phyloP scores from a whole-genome alignment of 768 basidiomycete genomes.

The Russula sp. region DNA sequence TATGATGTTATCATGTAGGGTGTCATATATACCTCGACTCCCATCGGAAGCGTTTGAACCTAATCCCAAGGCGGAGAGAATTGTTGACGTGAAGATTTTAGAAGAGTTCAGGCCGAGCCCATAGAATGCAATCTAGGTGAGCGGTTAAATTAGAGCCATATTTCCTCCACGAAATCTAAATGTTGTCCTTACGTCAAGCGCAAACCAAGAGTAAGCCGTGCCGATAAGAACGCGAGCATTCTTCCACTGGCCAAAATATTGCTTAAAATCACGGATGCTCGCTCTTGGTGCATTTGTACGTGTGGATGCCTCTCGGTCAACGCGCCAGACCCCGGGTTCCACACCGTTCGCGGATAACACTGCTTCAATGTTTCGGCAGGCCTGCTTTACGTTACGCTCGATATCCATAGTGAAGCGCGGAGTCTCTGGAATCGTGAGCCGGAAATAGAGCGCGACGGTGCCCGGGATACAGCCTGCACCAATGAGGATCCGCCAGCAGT shows the following conservation, averaged over 20 bases:
- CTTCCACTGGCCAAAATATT: constrained; percentile 68
- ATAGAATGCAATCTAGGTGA: constrained; percentile 73
- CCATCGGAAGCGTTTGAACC: constrained; percentile 45
- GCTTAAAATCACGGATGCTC: constrained; percentile 59
- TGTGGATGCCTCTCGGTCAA: constrained; percentile 54
- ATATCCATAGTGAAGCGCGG: constrained; percentile 93
- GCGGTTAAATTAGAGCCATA: constrained; percentile 2
- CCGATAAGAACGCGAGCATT: constrained; percentile 80
- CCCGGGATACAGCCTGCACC: constrained; percentile 85
- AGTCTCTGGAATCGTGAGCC: constrained; percentile 91
- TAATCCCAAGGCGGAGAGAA: constrained; percentile 48
- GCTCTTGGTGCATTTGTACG: constrained; percentile 68
- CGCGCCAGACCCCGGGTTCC: constrained; percentile 40
- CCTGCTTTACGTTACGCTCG: constrained; percentile 77
- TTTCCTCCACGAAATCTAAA: background rate
- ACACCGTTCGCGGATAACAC: constrained; percentile 47
- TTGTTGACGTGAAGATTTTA: constrained; percentile 61
- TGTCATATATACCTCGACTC: constrained; percentile 43
- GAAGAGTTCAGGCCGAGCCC: constrained; percentile 83
- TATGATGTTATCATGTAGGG: constrained; percentile 59
- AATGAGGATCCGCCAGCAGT: constrained; percentile 83
- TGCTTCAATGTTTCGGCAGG: constrained; percentile 66
- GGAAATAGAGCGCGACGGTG: constrained; percentile 81
- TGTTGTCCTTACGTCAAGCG: constrained; percentile 61
- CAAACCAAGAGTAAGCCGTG: constrained; percentile 84